Evolutionary conservation across 2,329 filamentous ascomycete species (phyloP).

Genomic region (Bipolaris bicolor): DNA sequence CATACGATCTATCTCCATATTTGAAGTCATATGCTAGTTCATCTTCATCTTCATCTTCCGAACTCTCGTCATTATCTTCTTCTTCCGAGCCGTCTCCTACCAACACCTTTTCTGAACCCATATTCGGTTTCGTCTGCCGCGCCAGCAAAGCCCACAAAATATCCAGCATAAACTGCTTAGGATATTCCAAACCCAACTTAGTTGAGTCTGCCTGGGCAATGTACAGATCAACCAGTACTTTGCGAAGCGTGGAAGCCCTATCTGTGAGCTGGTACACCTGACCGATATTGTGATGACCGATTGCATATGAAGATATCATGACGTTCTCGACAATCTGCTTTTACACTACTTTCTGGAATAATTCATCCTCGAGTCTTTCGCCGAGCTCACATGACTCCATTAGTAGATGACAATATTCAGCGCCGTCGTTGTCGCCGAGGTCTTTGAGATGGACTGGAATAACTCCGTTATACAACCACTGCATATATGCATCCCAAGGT

Average conservation of each 20-base stretch:
- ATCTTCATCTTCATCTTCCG: too few relatives aligned
- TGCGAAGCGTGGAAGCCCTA: background rate
- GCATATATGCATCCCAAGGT: background rate
- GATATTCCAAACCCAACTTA: background rate
- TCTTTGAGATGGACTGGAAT: background rate
- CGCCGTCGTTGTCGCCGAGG: too few relatives aligned
- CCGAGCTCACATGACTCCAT: background rate
- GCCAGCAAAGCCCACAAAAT: background rate
- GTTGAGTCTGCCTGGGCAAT: background rate
- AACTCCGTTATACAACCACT: background rate
- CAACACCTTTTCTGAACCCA: background rate
- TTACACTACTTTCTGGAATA: background rate
- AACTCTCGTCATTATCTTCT: background rate
- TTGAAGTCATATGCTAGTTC: too few relatives aligned
- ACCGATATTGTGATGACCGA: background rate
- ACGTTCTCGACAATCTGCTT: background rate
- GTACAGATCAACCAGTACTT: background rate
- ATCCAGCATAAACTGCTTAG: background rate
- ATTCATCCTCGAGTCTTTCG: background rate
- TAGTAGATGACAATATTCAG: too few relatives aligned
- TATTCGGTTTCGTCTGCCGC: background rate
- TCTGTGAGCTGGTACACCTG: background rate
- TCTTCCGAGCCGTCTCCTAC: background rate
- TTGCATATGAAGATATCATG: too few relatives aligned
- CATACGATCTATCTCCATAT: too few relatives aligned